Base-by-base conservation (phyloP, 2,329 filamentous ascomycete genomes). In the Phialophora macrospora region DNA sequence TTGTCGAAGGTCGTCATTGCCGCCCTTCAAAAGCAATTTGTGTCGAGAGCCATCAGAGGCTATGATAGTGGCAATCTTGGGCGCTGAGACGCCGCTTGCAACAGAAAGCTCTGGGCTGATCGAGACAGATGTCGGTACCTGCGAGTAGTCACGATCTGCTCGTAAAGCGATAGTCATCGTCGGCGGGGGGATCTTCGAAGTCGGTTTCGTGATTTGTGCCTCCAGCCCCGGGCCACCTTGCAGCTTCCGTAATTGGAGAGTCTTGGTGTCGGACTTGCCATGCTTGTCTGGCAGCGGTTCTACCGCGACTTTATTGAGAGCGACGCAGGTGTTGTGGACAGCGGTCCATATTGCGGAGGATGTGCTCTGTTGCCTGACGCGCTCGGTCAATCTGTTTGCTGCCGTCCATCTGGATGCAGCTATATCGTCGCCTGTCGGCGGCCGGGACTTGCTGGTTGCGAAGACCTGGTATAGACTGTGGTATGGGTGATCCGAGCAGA, bases 401-500 rank as follows among this genome's bases (percentile, higher is more conserved):
- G 93, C 93, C 68, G 83, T 84, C 72, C 90, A 87, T 56, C 95
- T 88, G 4, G 90, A 89, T 22, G 88, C 80, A 0, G 91, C 90
- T 3, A 90, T 85, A 48, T 90, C 87, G 70, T 97, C 94, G 30
- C 59, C 60, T 71, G 90, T 88, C 60, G 83, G 79, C 59, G 77
- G 83, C 72, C 89, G 88, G 58, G 85, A 87, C 72, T 88, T 90
- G 52, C 87, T 88, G 24, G 90, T 89, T 2, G 93, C 91, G 82
- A 94, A 97, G 49, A 99, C 92, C 72, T 98, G 93, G 75, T 99
- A 96, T 88, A 98, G 94, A 56, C 93, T 93, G 75, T 99, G 96
- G 76, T 93, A 97, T 0, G 95, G 96, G 78, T 99, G 95, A 64
- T 99, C 93, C 11, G 86, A 83, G 74, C 94, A 98, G 62, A 99